These are phyloP conservation scores for Corylus avellana DNA, from an alignment of 306 rosid species.

Conservation along the genomic window DNA sequence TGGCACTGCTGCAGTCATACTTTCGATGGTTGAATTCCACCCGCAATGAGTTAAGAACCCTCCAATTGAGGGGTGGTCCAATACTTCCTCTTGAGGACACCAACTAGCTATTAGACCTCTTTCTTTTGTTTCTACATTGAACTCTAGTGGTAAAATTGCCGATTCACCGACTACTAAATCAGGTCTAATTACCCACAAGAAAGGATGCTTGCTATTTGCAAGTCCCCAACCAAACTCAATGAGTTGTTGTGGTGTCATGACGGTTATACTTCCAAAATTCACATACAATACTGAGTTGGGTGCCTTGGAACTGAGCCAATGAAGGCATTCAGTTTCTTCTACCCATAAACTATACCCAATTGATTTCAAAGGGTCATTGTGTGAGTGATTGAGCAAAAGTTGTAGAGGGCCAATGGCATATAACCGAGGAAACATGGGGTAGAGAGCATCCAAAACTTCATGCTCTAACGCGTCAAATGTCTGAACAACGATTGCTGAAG, in stretches of 20 bases:
- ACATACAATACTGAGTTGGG: conserved; percentile 17
- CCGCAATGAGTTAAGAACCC: conserved; percentile 18
- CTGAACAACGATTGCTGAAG: conserved; percentile 11
- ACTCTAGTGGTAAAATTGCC: background rate
- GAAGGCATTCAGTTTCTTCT: conserved; percentile 21
- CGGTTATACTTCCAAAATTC: conserved; percentile 10
- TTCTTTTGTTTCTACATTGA: conserved; percentile 7
- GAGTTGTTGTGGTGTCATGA: background rate
- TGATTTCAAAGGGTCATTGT: background rate
- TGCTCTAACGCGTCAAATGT: conserved; percentile 15
- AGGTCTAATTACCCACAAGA: conserved; percentile 26
- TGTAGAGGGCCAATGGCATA: conserved; percentile 22
- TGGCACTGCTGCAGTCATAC: conserved; percentile 7
- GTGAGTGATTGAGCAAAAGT: background rate
- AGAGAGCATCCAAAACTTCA: conserved; percentile 17
- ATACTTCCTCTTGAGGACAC: conserved; percentile 23
- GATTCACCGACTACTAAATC: background rate
- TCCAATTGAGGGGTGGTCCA: conserved; percentile 14
- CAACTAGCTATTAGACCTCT: conserved; percentile 23
- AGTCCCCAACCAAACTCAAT: conserved; percentile 23
- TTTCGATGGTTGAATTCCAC: conserved; percentile 23
- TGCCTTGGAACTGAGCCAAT: conserved; percentile 13
- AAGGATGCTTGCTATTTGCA: conserved; percentile 13
- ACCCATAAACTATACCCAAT: conserved; percentile 16
- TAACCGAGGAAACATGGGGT: background rate